These are phyloP conservation scores for Primulina eburnea DNA, from an alignment of 257 asterid species.

Conservation along the genomic window DNA sequence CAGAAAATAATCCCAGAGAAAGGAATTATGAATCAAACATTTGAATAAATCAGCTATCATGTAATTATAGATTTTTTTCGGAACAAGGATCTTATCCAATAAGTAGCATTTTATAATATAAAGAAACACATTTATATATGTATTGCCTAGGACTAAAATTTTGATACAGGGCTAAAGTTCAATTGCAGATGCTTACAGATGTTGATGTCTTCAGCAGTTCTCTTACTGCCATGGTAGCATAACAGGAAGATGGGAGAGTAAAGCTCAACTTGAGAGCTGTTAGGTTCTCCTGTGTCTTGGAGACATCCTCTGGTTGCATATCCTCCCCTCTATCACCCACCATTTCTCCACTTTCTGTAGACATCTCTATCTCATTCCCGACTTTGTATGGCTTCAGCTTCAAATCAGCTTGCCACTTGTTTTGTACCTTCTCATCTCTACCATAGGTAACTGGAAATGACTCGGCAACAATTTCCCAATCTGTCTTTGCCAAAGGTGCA, in stretches of 20 bases:
- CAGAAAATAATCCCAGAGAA: neutral
- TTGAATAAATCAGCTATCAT: no score
- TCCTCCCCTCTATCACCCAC: conserved; percentile 24
- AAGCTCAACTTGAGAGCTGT: conserved; percentile 84
- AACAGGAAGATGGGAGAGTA: conserved; percentile 87
- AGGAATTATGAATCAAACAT: no score
- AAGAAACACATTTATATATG: no score
- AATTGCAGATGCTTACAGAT: conserved; percentile 54
- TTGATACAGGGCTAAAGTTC: neutral
- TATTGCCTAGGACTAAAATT: neutral
- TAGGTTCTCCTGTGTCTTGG: conserved; percentile 40
- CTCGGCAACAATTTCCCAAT: conserved; percentile 61
- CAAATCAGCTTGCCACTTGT: conserved; percentile 23
- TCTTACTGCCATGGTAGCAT: conserved; percentile 99
- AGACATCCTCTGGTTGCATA: conserved; percentile 35
- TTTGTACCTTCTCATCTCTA: conserved; percentile 30
- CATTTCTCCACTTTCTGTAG: conserved; percentile 22
- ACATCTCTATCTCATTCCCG: conserved; percentile 22
- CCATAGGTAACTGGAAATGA: conserved; percentile 31
- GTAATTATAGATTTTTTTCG: neutral
- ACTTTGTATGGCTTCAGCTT: conserved; percentile 26
- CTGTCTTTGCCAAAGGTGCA: conserved; percentile 76
- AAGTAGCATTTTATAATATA: neutral
- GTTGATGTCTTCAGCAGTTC: conserved; percentile 93
- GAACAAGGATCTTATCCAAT: neutral